Conservation (phyloP, 352 stramenopile species). For the Chrysophaeum taylorii region DNA sequence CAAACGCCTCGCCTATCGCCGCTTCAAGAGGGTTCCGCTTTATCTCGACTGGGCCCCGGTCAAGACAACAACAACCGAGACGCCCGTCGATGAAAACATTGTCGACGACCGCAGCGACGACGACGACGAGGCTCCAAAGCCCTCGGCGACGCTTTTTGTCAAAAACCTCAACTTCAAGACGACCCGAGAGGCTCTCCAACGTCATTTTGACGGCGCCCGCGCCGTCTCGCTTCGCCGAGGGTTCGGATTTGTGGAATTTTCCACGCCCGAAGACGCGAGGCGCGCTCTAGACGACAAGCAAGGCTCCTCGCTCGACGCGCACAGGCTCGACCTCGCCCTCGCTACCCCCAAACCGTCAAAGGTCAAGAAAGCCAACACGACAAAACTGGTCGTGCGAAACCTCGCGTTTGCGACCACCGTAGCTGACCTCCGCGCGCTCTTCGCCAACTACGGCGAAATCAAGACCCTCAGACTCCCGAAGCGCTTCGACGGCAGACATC, state of each 20-base stretch:
- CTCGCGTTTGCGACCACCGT: slow-evolving; percentile 94
- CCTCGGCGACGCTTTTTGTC: slow-evolving; percentile 76
- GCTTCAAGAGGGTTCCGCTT: slow-evolving; percentile 93
- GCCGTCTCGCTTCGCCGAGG: slow-evolving; percentile 40
- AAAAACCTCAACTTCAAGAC: slow-evolving; percentile 99
- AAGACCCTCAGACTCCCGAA: slow-evolving; percentile 94
- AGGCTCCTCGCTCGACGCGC: slow-evolving; percentile 79
- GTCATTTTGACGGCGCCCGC: slow-evolving; percentile 18
- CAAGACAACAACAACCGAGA: slow-evolving; percentile 15
- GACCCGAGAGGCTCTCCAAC: slow-evolving; percentile 66
- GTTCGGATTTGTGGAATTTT: slow-evolving; percentile 98
- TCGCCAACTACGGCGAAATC: slow-evolving; percentile 89
- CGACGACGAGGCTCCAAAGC: slow-evolving; percentile 53
- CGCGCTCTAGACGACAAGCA: slow-evolving; percentile 59
- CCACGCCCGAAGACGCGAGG: slow-evolving; percentile 63
- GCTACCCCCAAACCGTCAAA: slow-evolving; percentile 71
- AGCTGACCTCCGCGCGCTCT: slow-evolving; percentile 90
- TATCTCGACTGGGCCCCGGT: slow-evolving; percentile 95
- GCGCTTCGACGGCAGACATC: slow-evolving; percentile 92
- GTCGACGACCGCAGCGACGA: slow-evolving; percentile 18
- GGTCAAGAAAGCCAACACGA: slow-evolving; percentile 39
- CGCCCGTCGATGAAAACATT: slow-evolving; percentile 17
- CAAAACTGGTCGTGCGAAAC: slow-evolving; percentile 97
- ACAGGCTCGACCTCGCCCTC: slow-evolving; percentile 82
- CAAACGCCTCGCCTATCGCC: slow-evolving; percentile 89